Evolutionary conservation across 257 asterid genomes (phyloP).

Genomic region (Solanum corneliomulleri): DNA sequence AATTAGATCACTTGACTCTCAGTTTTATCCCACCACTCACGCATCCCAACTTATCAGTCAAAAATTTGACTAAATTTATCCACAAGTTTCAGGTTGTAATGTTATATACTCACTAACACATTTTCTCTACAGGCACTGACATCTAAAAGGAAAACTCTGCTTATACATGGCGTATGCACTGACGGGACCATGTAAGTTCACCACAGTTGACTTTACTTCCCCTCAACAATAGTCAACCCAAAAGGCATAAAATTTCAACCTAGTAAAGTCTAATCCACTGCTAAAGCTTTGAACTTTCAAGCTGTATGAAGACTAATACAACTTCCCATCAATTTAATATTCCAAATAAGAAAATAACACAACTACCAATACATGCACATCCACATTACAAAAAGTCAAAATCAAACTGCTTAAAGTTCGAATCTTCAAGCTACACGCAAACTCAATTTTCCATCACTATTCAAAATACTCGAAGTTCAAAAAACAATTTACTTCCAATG

Average conservation of each 20-base stretch:
- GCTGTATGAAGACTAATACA: no score
- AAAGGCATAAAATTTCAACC: neutral
- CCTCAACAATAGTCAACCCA: neutral
- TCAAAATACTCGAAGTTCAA: neutral
- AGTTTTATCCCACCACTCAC: neutral
- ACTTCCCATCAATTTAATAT: neutral
- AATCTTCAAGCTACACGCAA: neutral
- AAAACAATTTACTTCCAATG: neutral
- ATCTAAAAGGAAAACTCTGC: neutral
- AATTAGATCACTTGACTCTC: neutral
- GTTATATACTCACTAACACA: neutral
- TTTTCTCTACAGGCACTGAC: neutral
- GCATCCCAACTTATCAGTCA: neutral
- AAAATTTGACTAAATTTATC: neutral
- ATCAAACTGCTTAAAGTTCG: neutral
- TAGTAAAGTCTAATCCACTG: neutral
- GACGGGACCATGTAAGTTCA: neutral
- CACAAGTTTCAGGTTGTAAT: neutral
- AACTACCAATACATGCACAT: neutral
- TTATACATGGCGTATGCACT: neutral
- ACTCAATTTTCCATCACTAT: neutral
- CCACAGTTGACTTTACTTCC: neutral
- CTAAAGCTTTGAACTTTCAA: neutral
- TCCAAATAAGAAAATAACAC: neutral
- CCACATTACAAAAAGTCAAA: neutral